These are phyloP conservation scores for Yarrowia sp. DNA, from an alignment of 805 yeast genomes.

Conservation along the genomic window DNA sequence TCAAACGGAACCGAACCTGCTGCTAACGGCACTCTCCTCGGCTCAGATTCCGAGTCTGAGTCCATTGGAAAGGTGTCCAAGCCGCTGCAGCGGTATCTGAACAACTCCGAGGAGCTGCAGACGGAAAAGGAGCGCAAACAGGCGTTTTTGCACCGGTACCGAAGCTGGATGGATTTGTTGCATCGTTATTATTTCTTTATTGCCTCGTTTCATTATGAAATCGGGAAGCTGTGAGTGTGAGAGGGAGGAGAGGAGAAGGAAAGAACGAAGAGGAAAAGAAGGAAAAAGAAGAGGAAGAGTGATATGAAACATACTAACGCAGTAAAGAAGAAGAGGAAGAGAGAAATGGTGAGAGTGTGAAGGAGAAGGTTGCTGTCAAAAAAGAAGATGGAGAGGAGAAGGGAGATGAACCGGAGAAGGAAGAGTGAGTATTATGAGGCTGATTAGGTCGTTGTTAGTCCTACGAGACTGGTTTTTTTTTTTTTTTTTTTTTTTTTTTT, in stretches of 20 bases:
- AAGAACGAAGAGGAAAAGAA: neutral
- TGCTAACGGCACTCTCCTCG: too few relatives aligned
- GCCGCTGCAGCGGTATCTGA: conserved; percentile 1
- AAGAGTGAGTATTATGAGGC: neutral
- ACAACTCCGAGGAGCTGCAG: neutral
- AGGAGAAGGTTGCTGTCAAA: neutral
- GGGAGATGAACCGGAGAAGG: neutral
- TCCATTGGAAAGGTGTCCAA: neutral
- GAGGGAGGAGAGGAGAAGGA: neutral
- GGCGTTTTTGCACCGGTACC: conserved; percentile 36
- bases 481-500: too few relatives aligned
- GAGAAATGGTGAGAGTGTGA: neutral
- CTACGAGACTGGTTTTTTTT: too few relatives aligned
- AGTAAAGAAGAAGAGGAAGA: neutral
- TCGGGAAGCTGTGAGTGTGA: conserved; percentile 31
- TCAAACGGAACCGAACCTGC: too few relatives aligned
- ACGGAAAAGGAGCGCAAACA: conserved; percentile 28
- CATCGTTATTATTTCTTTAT: conserved; percentile 77
- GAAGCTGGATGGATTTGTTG: conserved; percentile 55
- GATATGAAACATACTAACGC: neutral
- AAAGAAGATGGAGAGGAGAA: neutral
- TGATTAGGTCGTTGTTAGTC: neutral
- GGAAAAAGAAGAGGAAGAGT: neutral
- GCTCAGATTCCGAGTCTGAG: conserved; percentile 11
- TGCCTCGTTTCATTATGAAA: conserved; percentile 69